A percentile compares a stretch with the other conserved stretches of the same genome.
These are phyloP conservation scores for Pseudodiploospora longispora DNA, from an alignment of 2,329 filamentous ascomycete species.

Conservation along the genomic window DNA sequence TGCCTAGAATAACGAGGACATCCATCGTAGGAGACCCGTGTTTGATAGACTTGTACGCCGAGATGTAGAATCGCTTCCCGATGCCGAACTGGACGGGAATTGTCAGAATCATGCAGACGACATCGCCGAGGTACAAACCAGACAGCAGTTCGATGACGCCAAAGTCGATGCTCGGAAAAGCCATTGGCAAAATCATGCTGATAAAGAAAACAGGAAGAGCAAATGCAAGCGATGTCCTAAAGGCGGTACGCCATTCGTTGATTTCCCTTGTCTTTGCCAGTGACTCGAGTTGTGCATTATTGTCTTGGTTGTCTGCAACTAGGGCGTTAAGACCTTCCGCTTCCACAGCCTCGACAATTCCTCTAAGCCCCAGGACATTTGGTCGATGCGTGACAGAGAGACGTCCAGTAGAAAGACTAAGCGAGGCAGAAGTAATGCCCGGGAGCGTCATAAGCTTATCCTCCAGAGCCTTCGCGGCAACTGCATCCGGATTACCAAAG, in stretches of 20 bases:
- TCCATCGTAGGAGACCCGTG: constrained; percentile 96
- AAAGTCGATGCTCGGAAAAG: constrained; percentile 66
- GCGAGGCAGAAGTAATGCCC: constrained; percentile 65
- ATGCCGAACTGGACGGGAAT: constrained; percentile 95
- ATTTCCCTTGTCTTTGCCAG: constrained; percentile 95
- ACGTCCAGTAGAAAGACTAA: constrained; percentile 67
- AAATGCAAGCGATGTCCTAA: constrained; percentile 69
- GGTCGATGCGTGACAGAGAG: constrained; percentile 68
- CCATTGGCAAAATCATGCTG: constrained; percentile 93
- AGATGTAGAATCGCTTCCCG: constrained; percentile 86
- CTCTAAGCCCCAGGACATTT: constrained; percentile 65
- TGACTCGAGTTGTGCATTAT: constrained; percentile 92
- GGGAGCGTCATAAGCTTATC: constrained; percentile 53
- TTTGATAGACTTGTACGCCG: constrained; percentile 86
- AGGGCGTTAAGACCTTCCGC: constrained; percentile 79
- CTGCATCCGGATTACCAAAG: constrained; percentile 68
- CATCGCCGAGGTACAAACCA: constrained; percentile 80
- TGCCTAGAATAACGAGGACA: constrained; percentile 87
- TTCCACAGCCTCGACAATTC: constrained; percentile 76
- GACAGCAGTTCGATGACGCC: constrained; percentile 57
- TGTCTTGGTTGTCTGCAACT: constrained; percentile 85
- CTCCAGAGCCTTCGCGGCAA: constrained; percentile 65
- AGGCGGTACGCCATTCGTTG: constrained; percentile 80
- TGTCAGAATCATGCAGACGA: constrained; percentile 76
- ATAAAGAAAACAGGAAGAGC: constrained; percentile 86